These are phyloP conservation scores for Trichoderma erinaceum DNA, from an alignment of 495 filamentous ascomycete genomes.

Conservation along the genomic window DNA sequence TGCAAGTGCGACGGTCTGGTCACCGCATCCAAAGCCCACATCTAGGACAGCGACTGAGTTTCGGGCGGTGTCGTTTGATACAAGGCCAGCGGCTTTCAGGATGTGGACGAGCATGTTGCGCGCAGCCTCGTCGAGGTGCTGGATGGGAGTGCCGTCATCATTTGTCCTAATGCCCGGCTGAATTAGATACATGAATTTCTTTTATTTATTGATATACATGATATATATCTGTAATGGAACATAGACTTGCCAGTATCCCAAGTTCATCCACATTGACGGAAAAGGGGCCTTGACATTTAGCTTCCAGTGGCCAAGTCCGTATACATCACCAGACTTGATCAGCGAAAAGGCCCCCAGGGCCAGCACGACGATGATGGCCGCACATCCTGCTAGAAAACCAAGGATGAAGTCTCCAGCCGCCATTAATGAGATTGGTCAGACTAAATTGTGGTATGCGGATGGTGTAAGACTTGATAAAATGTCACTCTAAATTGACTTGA, in stretches of 20 bases:
- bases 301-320: slow-evolving; percentile 16
- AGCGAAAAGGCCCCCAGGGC: neutral
- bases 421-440: neutral
- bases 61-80: slow-evolving; percentile 13
- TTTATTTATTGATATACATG: neutral
- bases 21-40: slow-evolving; percentile 47
- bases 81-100: slow-evolving; percentile 30
- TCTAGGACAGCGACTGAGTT: slow-evolving; percentile 33
- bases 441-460: neutral
- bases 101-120: slow-evolving; percentile 39
- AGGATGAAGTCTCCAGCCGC: neutral
- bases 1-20: slow-evolving; percentile 36
- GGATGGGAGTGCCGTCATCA: slow-evolving; percentile 23
- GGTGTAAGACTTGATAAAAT: too few relatives aligned
- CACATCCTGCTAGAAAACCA: neutral
- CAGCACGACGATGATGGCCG: neutral
- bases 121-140: slow-evolving; percentile 36
- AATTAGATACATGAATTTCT: neutral
- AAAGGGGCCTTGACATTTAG: slow-evolving; percentile 24
- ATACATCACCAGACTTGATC: neutral
- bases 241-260: slow-evolving; percentile 30
- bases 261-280: slow-evolving; percentile 33
- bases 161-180: neutral
- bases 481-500: too few relatives aligned
- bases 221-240: neutral